Percentiles rank a stretch among this genome's conserved stretches.
These are phyloP conservation scores for Macrocybe gigantea DNA, from an alignment of 768 basidiomycete genomes.

Conservation along the genomic window DNA sequence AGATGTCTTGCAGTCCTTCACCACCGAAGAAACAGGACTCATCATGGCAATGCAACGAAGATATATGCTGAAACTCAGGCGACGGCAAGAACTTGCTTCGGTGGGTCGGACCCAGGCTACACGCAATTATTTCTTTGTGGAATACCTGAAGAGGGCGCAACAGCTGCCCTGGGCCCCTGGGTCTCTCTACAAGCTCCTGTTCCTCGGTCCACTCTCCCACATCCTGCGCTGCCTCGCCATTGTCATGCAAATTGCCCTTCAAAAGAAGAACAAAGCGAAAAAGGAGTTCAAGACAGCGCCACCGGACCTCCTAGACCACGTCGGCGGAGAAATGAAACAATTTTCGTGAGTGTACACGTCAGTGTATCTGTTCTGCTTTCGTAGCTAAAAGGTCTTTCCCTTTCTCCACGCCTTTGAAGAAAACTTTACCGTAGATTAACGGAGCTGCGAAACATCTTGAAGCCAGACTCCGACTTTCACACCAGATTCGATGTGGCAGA, in stretches of 20 bases:
- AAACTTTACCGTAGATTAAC: slow-evolving; percentile 3
- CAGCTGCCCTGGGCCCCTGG: slow-evolving; percentile 19
- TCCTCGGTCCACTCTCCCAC: slow-evolving; percentile 32
- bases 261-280: slow-evolving; percentile 25
- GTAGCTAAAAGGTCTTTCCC: too few relatives aligned
- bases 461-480: slow-evolving; percentile 24
- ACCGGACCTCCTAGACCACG: slow-evolving; percentile 29
- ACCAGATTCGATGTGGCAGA: slow-evolving; percentile 10
- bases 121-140: slow-evolving; percentile 16
- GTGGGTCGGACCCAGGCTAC: slow-evolving; percentile 9
- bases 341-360: slow-evolving; percentile 24
- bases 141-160: slow-evolving; percentile 20
- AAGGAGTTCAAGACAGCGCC: slow-evolving; percentile 17
- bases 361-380: too few relatives aligned
- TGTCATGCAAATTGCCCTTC: slow-evolving; percentile 15
- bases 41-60: slow-evolving; percentile 15
- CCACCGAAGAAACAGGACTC: slow-evolving; percentile 18
- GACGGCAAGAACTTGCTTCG: slow-evolving; percentile 2
- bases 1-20: neutral
- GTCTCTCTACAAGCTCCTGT: slow-evolving; percentile 27
- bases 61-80: slow-evolving; percentile 5
- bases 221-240: slow-evolving; percentile 35
- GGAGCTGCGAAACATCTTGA: slow-evolving; percentile 15
- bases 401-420: neutral
- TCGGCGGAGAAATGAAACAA: slow-evolving; percentile 20